Evolutionary conservation across 2,329 filamentous ascomycete species (phyloP).

Genomic region (Pseudodiploospora longispora): DNA sequence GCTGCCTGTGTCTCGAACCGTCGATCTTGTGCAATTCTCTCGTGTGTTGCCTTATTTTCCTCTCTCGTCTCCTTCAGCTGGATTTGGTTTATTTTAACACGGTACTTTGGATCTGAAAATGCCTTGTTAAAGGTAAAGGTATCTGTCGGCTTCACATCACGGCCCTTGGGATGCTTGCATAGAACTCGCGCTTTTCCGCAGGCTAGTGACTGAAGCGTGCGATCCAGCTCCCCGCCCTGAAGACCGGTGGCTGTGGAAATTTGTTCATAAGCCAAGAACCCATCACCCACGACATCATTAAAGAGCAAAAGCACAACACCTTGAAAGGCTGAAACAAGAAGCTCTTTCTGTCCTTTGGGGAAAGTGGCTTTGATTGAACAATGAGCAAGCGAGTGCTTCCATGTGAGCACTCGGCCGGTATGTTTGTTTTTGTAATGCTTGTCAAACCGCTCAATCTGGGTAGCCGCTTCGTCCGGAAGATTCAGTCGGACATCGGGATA

Average conservation of each 20-base stretch:
- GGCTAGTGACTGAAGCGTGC: constrained; percentile 89
- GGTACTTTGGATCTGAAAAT: constrained; percentile 75
- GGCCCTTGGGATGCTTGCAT: constrained; percentile 74
- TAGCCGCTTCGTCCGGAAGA: constrained; percentile 66
- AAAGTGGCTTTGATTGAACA: constrained; percentile 80
- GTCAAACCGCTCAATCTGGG: constrained; percentile 76
- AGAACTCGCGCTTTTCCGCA: constrained; percentile 84
- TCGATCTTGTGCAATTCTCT: constrained; percentile 78
- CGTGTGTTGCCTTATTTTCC: constrained; percentile 90
- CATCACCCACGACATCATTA: constrained; percentile 56
- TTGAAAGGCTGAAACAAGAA: constrained; percentile 87
- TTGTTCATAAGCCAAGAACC: constrained; percentile 64
- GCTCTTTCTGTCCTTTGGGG: constrained; percentile 71
- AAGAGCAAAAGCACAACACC: constrained; percentile 86
- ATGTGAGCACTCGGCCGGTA: constrained; percentile 74
- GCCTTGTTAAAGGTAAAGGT: constrained; percentile 72
- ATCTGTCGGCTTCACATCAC: constrained; percentile 70
- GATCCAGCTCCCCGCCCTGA: constrained; percentile 68
- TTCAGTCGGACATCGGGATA: constrained; percentile 69
- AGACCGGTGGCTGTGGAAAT: constrained; percentile 70
- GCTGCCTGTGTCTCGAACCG: constrained; percentile 97
- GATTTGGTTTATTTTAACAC: constrained; percentile 98
- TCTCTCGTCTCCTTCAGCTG: constrained; percentile 93
- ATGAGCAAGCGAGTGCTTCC: constrained; percentile 91
- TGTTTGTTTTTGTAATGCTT: constrained; percentile 83